These are phyloP conservation scores for Pholiota adiposa DNA, from an alignment of 1,284 basidiomycete genomes.

Conservation along the genomic window DNA sequence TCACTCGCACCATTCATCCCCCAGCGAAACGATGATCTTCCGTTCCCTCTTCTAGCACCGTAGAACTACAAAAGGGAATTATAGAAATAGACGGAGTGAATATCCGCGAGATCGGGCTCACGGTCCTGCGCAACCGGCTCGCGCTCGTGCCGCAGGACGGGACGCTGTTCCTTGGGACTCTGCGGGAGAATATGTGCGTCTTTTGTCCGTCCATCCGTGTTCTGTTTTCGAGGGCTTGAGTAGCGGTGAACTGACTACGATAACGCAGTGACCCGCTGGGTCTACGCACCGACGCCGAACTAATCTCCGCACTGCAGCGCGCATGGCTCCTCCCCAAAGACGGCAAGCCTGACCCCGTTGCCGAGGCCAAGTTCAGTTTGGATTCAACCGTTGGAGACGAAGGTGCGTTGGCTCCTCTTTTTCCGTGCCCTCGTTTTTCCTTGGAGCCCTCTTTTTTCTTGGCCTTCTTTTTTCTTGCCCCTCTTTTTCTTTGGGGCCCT, in stretches of 20 bases:
- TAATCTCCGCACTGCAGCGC: conserved; percentile 53
- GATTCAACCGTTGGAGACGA: conserved; percentile 68
- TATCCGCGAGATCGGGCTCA: conserved; percentile 59
- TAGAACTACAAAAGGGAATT: conserved; percentile 63
- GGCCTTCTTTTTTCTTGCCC: too few species aligned
- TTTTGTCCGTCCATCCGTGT: too few species aligned
- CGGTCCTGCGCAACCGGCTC: conserved; percentile 59
- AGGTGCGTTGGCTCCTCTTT: conserved; percentile 46
- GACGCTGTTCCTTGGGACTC: conserved; percentile 64
- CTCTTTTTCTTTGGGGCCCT: too few species aligned
- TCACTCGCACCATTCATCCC: background rate
- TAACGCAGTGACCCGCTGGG: conserved; percentile 66
- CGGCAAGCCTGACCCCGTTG: conserved; percentile 47
- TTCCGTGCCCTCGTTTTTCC: background rate
- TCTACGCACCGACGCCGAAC: conserved; percentile 52
- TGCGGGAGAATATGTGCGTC: conserved; percentile 67
- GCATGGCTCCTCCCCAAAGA: conserved; percentile 63
- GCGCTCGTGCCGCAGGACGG: conserved; percentile 78
- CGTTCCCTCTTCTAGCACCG: conserved; percentile 55
- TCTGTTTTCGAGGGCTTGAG: too few species aligned
- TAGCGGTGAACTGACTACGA: too few species aligned
- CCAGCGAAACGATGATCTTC: conserved; percentile 26
- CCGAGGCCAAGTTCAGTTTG: conserved; percentile 69
- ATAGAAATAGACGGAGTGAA: conserved; percentile 77
- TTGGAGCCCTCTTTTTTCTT: too few species aligned